phyloP scores from a whole-genome alignment of 2,329 filamentous ascomycete genomes.

The Fusarium albidum region DNA sequence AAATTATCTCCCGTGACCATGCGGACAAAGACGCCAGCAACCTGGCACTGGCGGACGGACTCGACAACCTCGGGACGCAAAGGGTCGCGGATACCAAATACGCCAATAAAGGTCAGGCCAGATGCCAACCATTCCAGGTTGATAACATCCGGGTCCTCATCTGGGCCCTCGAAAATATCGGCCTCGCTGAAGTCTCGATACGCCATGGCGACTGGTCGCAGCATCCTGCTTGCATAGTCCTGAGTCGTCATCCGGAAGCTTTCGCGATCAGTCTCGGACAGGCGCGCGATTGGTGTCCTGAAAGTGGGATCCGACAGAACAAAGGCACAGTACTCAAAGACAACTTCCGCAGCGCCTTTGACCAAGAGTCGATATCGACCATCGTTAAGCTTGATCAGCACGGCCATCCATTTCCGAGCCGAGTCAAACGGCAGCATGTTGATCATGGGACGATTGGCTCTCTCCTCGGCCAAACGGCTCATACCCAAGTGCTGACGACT shows the following conservation, averaged over 20 bases:
- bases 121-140: constrained; percentile 53
- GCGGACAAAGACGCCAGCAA: constrained; percentile 69
- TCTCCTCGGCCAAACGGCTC: constrained; percentile 54
- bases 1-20: constrained; percentile 64
- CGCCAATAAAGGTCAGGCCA: constrained; percentile 75
- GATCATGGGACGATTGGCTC: constrained; percentile 54
- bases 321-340: constrained; percentile 55
- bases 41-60: constrained; percentile 66
- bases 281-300: constrained; percentile 38
- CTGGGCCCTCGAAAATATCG: constrained; percentile 66
- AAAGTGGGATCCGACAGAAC: constrained; percentile 55
- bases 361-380: constrained; percentile 60
- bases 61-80: constrained; percentile 66
- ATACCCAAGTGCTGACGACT: constrained; percentile 59
- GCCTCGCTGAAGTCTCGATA: constrained; percentile 77
- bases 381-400: constrained; percentile 56
- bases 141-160: constrained; percentile 45
- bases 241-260: constrained; percentile 46
- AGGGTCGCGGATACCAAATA: constrained; percentile 73
- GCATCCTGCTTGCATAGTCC: constrained; percentile 70
- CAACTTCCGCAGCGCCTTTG: constrained; percentile 66
- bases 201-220: constrained; percentile 78
- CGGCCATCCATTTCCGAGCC: constrained; percentile 64
- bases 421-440: constrained; percentile 64
- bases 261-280: constrained; percentile 44